Percentiles rank a stretch among this genome's conserved stretches.
Conservation (phyloP, 768 basidiomycete genomes). For the Russula compacta region DNA sequence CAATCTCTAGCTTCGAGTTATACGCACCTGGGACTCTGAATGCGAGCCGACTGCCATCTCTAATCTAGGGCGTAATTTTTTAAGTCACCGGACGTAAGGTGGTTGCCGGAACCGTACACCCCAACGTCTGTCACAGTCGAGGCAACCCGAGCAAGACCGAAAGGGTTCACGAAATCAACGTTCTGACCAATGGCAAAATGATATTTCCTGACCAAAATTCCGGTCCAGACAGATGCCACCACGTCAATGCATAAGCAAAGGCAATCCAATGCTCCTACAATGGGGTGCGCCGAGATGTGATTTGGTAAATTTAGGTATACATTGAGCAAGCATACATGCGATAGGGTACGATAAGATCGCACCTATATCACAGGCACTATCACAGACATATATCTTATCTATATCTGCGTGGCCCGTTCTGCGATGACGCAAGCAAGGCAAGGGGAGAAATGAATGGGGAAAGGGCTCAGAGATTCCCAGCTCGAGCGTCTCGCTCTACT, state of each 20-base stretch:
- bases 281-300: not conserved
- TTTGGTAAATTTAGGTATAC: not conserved
- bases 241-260: not conserved
- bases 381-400: not conserved
- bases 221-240: not conserved
- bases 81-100: not conserved
- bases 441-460: not conserved
- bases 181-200: not conserved
- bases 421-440: not conserved
- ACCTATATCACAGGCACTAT: not conserved
- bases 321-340: constrained; percentile 2
- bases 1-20: not conserved
- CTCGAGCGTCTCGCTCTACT: constrained; percentile 50
- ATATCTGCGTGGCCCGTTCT: not conserved
- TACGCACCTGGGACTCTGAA: not conserved
- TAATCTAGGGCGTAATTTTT: too few relatives aligned
- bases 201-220: not conserved
- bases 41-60: too few relatives aligned
- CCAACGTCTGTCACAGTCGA: not conserved
- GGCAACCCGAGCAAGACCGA: not conserved
- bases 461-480: constrained; percentile 13
- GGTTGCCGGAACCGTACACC: not conserved
- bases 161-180: not conserved
- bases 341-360: not conserved
- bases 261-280: not conserved